Evolutionary conservation across 208 protist species (phyloP).

Genomic region (Crithidia expoeki): DNA sequence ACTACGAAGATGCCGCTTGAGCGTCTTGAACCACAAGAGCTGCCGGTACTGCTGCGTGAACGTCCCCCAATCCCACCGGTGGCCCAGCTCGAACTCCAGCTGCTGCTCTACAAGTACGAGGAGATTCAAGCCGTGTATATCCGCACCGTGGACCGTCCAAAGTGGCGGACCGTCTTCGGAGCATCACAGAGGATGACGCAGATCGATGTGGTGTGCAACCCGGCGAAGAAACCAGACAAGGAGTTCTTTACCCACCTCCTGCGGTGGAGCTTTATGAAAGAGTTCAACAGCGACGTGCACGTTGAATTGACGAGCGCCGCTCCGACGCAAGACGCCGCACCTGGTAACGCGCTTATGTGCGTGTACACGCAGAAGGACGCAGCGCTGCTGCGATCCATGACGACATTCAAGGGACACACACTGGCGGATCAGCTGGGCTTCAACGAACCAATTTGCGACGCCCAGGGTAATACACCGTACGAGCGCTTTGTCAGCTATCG

Average conservation of each 20-base stretch:
- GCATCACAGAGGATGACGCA: slow-evolving; percentile 75
- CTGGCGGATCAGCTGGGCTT: slow-evolving; percentile 71
- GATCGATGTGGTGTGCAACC: slow-evolving; percentile 76
- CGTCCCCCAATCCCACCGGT: slow-evolving; percentile 70
- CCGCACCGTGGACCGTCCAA: slow-evolving; percentile 72
- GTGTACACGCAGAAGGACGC: slow-evolving; percentile 72
- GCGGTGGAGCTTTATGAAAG: slow-evolving; percentile 86
- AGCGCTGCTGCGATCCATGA: slow-evolving; percentile 61
- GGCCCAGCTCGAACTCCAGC: slow-evolving; percentile 85
- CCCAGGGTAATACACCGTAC: slow-evolving; percentile 49
- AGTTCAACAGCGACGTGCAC: slow-evolving; percentile 88
- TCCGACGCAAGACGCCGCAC: slow-evolving; percentile 29
- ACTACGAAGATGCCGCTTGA: slow-evolving; percentile 72
- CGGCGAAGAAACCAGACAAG: slow-evolving; percentile 40
- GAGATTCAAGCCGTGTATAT: slow-evolving; percentile 75
- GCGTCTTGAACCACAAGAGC: slow-evolving; percentile 66
- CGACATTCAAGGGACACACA: slow-evolving; percentile 58
- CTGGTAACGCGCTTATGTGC: slow-evolving; percentile 45
- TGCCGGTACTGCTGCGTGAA: slow-evolving; percentile 39
- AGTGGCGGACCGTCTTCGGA: slow-evolving; percentile 69
- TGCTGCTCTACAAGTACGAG: slow-evolving; percentile 72
- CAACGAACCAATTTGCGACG: slow-evolving; percentile 75
- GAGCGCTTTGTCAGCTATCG: slow-evolving; percentile 40
- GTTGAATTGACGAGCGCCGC: slow-evolving; percentile 63
- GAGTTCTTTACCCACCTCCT: slow-evolving; percentile 72